Percentiles rank a stretch among this genome's conserved stretches.
phyloP scores from a whole-genome alignment of 1,139 yeast species.

The Kodamaea sp. region DNA sequence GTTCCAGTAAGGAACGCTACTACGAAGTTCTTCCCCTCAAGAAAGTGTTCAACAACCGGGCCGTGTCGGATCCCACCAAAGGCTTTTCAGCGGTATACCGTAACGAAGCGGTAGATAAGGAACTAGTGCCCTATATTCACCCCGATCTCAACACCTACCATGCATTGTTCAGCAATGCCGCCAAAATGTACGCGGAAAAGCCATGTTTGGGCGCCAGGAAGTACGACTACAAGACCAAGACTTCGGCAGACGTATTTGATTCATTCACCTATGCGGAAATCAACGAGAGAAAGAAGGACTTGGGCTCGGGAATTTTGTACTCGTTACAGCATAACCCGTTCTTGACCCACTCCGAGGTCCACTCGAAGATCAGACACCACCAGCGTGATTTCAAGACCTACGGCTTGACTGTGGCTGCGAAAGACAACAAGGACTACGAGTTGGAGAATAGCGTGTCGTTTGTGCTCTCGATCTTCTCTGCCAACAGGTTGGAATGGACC shows the following conservation, averaged over 20 bases:
- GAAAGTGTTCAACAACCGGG: constrained; percentile 6
- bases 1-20: not conserved
- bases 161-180: constrained; percentile 26
- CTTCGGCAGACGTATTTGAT: constrained; percentile 21
- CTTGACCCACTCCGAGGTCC: constrained; percentile 21
- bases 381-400: constrained; percentile 20
- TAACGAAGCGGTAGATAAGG: constrained; percentile 11
- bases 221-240: constrained; percentile 30
- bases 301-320: constrained; percentile 36
- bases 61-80: constrained; percentile 3
- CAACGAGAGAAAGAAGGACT: constrained; percentile 20
- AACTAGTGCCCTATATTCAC: constrained; percentile 10
- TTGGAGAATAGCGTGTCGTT: constrained; percentile 25
- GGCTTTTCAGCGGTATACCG: constrained; percentile 12
- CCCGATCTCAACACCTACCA: constrained; percentile 33
- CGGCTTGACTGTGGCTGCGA: constrained; percentile 8
- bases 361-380: constrained; percentile 31
- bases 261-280: constrained; percentile 25
- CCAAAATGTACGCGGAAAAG: constrained; percentile 16
- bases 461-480: constrained; percentile 35
- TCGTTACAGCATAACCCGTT: constrained; percentile 32
- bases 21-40: not conserved
- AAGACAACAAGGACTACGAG: constrained; percentile 10
- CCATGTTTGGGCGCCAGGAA: constrained; percentile 35
- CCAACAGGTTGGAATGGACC: constrained; percentile 42